Evolutionary conservation across 1,284 basidiomycete species (phyloP).

Genomic region (Stereum hirsutum): DNA sequence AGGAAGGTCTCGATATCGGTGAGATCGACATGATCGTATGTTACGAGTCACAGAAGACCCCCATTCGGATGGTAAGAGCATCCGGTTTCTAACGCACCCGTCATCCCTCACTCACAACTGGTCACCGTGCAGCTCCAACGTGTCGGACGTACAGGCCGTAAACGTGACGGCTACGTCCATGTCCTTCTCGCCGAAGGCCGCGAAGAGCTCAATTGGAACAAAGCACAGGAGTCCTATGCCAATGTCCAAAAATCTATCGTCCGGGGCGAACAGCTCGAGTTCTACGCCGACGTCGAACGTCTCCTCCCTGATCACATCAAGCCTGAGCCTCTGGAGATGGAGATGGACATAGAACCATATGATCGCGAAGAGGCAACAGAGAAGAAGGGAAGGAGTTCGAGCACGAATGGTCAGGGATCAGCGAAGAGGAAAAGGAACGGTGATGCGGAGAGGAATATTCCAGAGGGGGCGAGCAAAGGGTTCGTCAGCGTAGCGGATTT

Average conservation of each 20-base stretch:
- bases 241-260: constrained; percentile 88
- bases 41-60: constrained; percentile 95
- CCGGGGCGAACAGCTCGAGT: constrained; percentile 78
- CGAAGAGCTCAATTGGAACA: constrained; percentile 89
- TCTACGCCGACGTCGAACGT: constrained; percentile 87
- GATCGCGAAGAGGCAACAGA: constrained; percentile 38
- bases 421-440: constrained; percentile 67
- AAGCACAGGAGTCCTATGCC: constrained; percentile 82
- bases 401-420: constrained; percentile 20
- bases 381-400: too few relatives aligned
- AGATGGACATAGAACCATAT: constrained; percentile 74
- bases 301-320: constrained; percentile 75
- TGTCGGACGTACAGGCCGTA: constrained; percentile 92
- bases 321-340: constrained; percentile 73
- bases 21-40: constrained; percentile 97
- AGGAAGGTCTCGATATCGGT: constrained; percentile 99
- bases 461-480: constrained; percentile 47
- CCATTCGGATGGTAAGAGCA: constrained; percentile 87
- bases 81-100: constrained; percentile 1
- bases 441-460: constrained; percentile 57
- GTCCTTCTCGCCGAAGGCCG: constrained; percentile 89
- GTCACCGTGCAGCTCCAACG: constrained; percentile 72
- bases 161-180: constrained; percentile 84
- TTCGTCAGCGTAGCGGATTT: constrained; percentile 59
- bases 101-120: neutral